Conservation (phyloP, 2,329 filamentous ascomycete species). For the Aspergillus floridensis region DNA sequence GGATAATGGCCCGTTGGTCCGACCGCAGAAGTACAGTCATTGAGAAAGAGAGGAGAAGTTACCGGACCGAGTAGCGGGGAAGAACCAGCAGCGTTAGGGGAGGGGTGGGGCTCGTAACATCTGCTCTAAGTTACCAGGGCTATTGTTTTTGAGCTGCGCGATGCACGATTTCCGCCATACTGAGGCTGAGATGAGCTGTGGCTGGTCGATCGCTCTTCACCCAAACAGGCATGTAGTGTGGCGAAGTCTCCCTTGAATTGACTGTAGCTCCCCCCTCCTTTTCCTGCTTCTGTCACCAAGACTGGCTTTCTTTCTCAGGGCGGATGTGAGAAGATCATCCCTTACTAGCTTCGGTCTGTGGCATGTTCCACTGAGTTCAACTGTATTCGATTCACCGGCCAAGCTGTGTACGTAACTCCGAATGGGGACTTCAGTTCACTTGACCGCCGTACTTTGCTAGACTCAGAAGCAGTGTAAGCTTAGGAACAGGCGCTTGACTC, state of each 20-base stretch:
- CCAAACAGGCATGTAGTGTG: slow-evolving; percentile 5
- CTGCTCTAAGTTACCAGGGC: neutral
- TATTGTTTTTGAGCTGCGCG: neutral
- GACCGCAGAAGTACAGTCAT: neutral
- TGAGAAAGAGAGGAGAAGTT: neutral
- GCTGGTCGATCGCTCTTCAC: slow-evolving; percentile 1
- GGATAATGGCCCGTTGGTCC: neutral
- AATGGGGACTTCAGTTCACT: neutral
- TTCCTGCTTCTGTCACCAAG: neutral
- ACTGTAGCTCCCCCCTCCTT: neutral
- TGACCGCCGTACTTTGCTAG: neutral
- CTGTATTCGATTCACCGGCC: neutral
- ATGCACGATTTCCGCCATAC: neutral
- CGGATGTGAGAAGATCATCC: neutral
- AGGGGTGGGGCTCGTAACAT: neutral
- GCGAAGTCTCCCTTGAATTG: slow-evolving; percentile 2
- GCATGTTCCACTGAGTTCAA: neutral
- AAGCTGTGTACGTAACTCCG: neutral
- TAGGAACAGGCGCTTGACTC: no score
- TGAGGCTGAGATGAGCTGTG: slow-evolving; percentile 2
- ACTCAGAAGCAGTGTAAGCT: neutral
- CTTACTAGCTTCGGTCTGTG: neutral
- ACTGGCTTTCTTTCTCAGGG: neutral
- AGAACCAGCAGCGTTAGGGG: neutral
- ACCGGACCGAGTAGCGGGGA: neutral